Base-by-base conservation (phyloP, 2,329 filamentous ascomycete genomes). In the Aspergillus pseudoterreus region DNA sequence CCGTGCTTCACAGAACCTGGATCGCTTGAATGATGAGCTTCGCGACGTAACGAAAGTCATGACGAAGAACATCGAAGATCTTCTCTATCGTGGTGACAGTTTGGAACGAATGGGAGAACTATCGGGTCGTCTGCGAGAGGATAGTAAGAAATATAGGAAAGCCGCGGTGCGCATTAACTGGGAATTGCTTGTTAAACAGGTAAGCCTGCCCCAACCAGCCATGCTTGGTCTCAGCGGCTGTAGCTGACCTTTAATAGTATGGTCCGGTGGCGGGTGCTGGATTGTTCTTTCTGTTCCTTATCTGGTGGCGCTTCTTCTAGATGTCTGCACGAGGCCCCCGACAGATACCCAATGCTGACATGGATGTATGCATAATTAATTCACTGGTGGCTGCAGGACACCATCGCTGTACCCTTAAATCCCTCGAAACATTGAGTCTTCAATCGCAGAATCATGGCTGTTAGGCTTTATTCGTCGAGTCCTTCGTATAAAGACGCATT, bases 41-140 rank as follows among this genome's bases (percentile, higher is more conserved):
- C 87, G 92, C 71, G 94, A 97, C 73, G 95, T 99, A 50, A 97
- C 94, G 1, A 92, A 96, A 76, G 92, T 99, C 67, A 99, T 99
- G 95, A 97, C 92, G 50, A 97, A 97, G 83, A 99, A 99, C 72
- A 97, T 99, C 62, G 94, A 99, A 78, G 94, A 99, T 71, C 76
- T 99, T 67, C 78, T 99, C 48, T 99, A 99, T 71, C 81, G 95
- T 56, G 94, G 94, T 24, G 94, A 99, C 70, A 94, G 86, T 64
- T 75, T 99, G 61, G 94, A 99, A 75, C 83, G 91, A 65, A 99
- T 99, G 94, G 92, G 94, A 55, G 92, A 97, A 76, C 87, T 96
- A 68, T 95, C 88, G 64, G 87, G 84, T 51, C 79, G 92, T 56
- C 74, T 99, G 69, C 80, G 90, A 57, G 94, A 99, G 69, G 94